A percentile compares a stretch with the other conserved stretches of the same genome.
Conservation (phyloP, 2,329 filamentous ascomycete species). For the Gnomoniopsis sp. region DNA sequence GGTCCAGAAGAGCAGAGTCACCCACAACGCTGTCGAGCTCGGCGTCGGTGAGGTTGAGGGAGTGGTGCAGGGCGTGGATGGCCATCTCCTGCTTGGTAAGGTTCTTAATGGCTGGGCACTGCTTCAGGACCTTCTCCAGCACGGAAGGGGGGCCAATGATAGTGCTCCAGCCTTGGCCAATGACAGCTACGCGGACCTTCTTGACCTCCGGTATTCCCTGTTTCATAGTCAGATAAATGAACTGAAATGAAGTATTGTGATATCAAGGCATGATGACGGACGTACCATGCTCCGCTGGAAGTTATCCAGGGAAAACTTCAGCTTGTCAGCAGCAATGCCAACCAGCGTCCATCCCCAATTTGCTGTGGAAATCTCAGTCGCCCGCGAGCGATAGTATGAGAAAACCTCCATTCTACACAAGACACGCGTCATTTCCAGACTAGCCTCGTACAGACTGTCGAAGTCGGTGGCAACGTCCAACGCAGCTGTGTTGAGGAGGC, state of each 20-base stretch:
- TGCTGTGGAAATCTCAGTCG: slow-evolving; percentile 10
- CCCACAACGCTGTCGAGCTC: slow-evolving; percentile 7
- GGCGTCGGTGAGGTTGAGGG: slow-evolving; percentile 7
- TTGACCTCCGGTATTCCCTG: slow-evolving; percentile 12
- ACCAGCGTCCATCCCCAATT: slow-evolving; percentile 13
- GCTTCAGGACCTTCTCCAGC: slow-evolving; percentile 13
- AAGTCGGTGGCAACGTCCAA: slow-evolving; percentile 6
- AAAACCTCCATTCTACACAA: slow-evolving; percentile 13
- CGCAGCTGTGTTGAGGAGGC: slow-evolving; percentile 12
- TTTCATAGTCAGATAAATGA: background rate
- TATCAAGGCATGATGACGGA: background rate
- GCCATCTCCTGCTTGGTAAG: slow-evolving; percentile 14
- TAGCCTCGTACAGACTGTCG: slow-evolving; percentile 12
- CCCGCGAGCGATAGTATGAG: slow-evolving; percentile 10
- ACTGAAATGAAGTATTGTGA: background rate
- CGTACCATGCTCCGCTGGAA: slow-evolving; percentile 13
- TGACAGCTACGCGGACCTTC: slow-evolving; percentile 9
- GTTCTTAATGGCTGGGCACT: slow-evolving; percentile 12
- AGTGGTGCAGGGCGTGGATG: slow-evolving; percentile 12
- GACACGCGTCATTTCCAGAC: slow-evolving; percentile 11
- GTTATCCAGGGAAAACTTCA: slow-evolving; percentile 4
- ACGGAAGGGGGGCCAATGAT: slow-evolving; percentile 11
- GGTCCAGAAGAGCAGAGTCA: slow-evolving; percentile 4
- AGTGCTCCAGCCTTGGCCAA: slow-evolving; percentile 12
- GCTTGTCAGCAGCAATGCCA: slow-evolving; percentile 12